Conservation (phyloP, 169 alveolate species). For the Plasmodium gallinaceum region DNA sequence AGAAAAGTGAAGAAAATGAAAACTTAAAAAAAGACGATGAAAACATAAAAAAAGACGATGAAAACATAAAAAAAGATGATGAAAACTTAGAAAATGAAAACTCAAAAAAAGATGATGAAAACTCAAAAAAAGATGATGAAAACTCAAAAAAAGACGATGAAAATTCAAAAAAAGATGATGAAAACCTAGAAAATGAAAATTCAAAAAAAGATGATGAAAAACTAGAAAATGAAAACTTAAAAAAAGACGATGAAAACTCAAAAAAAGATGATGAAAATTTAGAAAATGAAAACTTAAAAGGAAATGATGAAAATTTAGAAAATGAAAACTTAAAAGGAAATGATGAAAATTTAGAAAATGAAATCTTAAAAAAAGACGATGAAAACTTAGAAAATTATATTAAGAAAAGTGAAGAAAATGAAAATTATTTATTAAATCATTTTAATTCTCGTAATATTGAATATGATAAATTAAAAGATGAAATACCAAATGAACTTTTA, state of each 20-base stretch:
- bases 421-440: slow-evolving; percentile 55
- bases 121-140: background rate
- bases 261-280: background rate
- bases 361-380: background rate
- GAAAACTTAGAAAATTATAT: background rate
- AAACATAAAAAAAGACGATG: background rate
- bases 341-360: background rate
- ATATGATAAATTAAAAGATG: slow-evolving; percentile 66
- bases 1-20: background rate
- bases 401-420: slow-evolving; percentile 23
- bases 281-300: background rate
- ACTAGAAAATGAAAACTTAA: background rate
- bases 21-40: background rate
- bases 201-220: slow-evolving; percentile 9
- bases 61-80: background rate
- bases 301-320: background rate
- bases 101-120: background rate
- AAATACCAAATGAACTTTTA: slow-evolving; percentile 54
- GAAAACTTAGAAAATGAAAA: background rate
- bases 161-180: background rate
- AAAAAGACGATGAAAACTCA: background rate
- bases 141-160: background rate
- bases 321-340: background rate
- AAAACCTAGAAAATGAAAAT: slow-evolving; percentile 2
- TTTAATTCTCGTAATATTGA: slow-evolving; percentile 69